Evolutionary conservation across 192 early-diverging fungal genomes (phyloP), one percentile per base, ranked within the genome.

Genomic region (Coemansia asiatica): DNA sequence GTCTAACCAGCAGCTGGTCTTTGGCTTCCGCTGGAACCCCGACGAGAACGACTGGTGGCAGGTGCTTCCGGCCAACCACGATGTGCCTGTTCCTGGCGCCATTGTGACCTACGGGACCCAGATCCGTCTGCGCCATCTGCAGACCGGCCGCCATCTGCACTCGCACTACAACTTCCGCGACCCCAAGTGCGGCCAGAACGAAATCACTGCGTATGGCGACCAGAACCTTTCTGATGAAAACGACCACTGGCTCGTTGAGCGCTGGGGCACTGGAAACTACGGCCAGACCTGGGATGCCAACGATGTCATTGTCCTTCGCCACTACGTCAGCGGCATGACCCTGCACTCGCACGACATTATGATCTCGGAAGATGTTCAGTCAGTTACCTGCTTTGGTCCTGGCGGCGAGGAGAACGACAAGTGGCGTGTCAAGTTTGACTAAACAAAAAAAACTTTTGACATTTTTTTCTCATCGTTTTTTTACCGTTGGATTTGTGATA

Each of bases 341-440:
- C 82, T 87, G 56, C 85, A 85, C 66, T 76, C 72, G 15, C 77
- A 78, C 62, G 72, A 79, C 13, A 55, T 82, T 9, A 58, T 64
- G 21, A 27, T 80, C 29, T 58, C 71, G 36, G 72, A 79, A 26
- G 76, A 84, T 28, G 40, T 75, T 47, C 79, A 85, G 64, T 75
- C 82, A 16, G 81, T 87, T 9, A 82, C 84, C 26, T 78, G 75
- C 64, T 83, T 79, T 54, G 84, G 78, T 15, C 70, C 64, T 15
- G 80, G 74, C 15, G 46, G 66, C n/a, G 85, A 83, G 71, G 85
- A 86, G 57, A 86, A 85, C 70, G 85, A 87, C 69, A 85, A 83
- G 75, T 81, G 79, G 79, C 69, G 73, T 22, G 67, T 74, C 25
- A 63, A 74, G 31, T 55, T 71, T 29, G 64, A 63, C 27, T 70